Conservation (phyloP, 805 yeast species). For the Saccharomyces paradoxus region DNA sequence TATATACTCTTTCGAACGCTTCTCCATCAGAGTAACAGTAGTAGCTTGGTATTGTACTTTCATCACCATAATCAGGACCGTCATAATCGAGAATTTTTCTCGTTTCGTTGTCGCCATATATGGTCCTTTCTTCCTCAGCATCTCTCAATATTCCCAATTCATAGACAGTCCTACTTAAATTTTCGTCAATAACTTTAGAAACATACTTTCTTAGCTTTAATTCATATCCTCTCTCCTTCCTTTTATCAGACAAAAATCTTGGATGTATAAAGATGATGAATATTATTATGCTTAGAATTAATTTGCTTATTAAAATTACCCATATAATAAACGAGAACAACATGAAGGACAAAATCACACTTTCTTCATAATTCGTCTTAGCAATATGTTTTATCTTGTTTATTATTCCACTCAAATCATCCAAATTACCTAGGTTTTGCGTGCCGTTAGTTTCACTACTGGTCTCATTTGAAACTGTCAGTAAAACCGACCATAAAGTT, state of each 20-base stretch:
- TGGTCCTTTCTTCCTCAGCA: not conserved
- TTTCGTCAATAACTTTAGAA: not conserved
- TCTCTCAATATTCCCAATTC: not conserved
- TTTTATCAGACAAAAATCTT: not conserved
- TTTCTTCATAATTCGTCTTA: conserved; percentile 48
- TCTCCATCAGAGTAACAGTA: not conserved
- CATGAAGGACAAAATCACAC: conserved; percentile 67
- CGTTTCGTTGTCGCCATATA: not conserved
- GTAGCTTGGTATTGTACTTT: not conserved
- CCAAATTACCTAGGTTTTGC: conserved; percentile 21
- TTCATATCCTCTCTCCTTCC: not conserved
- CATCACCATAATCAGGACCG: not conserved
- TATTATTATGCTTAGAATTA: conserved; percentile 20
- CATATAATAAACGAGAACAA: conserved; percentile 64
- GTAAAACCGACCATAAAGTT: conserved; percentile 48
- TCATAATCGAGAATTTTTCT: not conserved
- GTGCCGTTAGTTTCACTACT: conserved; percentile 14
- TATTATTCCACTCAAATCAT: conserved; percentile 27
- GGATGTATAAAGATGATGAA: not conserved
- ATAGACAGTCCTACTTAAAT: not conserved
- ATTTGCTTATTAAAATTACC: conserved; percentile 53
- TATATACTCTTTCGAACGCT: not conserved
- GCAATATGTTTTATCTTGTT: conserved; percentile 50
- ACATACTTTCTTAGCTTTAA: not conserved
- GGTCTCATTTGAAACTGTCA: conserved; percentile 22